phyloP scores from a whole-genome alignment of 1,139 yeast genomes.

The Geotrichum histeridarum region DNA sequence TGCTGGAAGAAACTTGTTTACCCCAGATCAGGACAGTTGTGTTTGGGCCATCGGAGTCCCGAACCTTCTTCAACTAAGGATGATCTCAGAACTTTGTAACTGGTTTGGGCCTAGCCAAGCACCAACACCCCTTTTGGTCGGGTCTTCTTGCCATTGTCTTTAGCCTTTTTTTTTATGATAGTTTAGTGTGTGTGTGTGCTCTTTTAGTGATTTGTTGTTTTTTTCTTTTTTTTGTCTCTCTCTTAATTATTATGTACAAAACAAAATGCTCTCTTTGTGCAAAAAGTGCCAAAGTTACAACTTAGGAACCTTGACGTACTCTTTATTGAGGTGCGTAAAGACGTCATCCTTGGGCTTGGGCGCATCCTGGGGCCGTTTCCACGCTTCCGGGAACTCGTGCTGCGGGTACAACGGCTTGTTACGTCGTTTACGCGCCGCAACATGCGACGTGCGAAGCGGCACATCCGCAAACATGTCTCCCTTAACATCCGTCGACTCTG shows the following conservation, averaged over 20 bases:
- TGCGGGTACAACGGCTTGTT: constrained; percentile 32
- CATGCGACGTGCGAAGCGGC: constrained; percentile 77
- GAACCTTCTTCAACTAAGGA: constrained; percentile 80
- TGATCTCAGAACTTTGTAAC: neutral
- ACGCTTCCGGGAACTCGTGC: constrained; percentile 63
- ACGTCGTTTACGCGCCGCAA: constrained; percentile 43
- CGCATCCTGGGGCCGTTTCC: constrained; percentile 63
- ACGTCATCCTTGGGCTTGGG: constrained; percentile 27
- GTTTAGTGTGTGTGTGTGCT: neutral
- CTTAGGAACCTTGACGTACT: constrained; percentile 19
- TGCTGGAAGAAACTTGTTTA: constrained; percentile 76
- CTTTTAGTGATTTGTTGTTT: neutral
- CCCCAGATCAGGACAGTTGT: constrained; percentile 60
- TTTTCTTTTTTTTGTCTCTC: neutral
- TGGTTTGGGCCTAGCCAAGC: neutral
- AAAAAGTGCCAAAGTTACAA: constrained; percentile 10
- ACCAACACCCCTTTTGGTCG: too few relatives aligned
- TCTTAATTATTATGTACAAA: neutral
- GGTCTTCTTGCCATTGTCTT: neutral
- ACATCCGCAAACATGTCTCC: constrained; percentile 65
- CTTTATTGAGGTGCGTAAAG: constrained; percentile 17
- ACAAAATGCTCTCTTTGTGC: constrained; percentile 5
- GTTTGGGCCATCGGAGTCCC: constrained; percentile 74
- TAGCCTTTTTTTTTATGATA: too few relatives aligned
- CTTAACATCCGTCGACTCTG: constrained; percentile 56